A percentile compares a stretch with the other conserved stretches of the same genome.
Evolutionary conservation across 1,284 basidiomycete species (phyloP).

Genomic region (Stereum hirsutum): DNA sequence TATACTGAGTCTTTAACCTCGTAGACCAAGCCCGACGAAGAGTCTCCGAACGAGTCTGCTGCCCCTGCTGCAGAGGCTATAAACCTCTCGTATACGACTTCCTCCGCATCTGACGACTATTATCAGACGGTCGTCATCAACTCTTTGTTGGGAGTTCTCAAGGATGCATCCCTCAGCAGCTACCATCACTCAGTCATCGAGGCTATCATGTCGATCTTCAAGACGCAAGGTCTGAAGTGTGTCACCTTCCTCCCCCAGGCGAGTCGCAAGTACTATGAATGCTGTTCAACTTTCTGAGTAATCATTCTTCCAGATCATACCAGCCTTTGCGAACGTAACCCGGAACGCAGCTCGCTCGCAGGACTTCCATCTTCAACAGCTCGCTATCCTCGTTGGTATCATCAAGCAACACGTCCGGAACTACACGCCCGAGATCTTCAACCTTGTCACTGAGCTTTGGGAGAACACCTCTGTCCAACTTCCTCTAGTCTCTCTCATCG

Average conservation of each 20-base stretch:
- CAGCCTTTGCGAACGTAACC: slow-evolving; percentile 90
- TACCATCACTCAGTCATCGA: slow-evolving; percentile 95
- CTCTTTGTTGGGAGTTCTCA: slow-evolving; percentile 81
- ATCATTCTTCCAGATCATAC: slow-evolving; percentile 70
- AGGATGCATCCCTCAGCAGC: slow-evolving; percentile 78
- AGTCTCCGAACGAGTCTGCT: slow-evolving; percentile 62
- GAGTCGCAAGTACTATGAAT: slow-evolving; percentile 1
- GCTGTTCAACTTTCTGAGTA: slow-evolving; percentile 4
- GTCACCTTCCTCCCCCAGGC: slow-evolving; percentile 94
- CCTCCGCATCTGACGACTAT: slow-evolving; percentile 80
- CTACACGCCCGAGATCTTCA: slow-evolving; percentile 79
- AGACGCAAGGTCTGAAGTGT: slow-evolving; percentile 95
- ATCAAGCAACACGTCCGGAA: slow-evolving; percentile 98
- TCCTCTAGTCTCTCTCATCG: slow-evolving; percentile 90
- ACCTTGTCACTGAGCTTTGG: slow-evolving; percentile 84
- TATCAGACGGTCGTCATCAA: slow-evolving; percentile 97
- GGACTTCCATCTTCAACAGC: slow-evolving; percentile 94
- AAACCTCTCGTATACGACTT: slow-evolving; percentile 37
- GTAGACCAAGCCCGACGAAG: slow-evolving; percentile 71
- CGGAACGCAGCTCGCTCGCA: slow-evolving; percentile 75
- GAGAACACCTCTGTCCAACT: slow-evolving; percentile 81
- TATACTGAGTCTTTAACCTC: slow-evolving; percentile 8
- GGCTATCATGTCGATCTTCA: slow-evolving; percentile 99
- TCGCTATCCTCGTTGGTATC: slow-evolving; percentile 93
- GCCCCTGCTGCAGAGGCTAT: slow-evolving; percentile 54